Evolutionary conservation across 805 yeast species (phyloP), one percentile per base, ranked within the genome.

Genomic region (Debaryomyces hansenii): DNA sequence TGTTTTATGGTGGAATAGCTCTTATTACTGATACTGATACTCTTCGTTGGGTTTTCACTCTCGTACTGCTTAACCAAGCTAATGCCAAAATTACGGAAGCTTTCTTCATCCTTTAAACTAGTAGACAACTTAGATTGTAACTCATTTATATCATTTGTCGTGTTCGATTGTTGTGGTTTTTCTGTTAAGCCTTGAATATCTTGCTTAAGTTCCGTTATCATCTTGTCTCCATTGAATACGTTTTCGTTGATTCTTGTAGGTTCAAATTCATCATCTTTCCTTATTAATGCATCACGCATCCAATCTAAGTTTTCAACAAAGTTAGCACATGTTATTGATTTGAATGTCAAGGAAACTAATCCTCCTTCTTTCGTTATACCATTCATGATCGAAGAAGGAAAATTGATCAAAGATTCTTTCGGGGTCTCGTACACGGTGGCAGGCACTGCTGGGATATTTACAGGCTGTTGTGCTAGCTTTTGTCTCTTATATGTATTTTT

Each of bases 281-380:
- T 43, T 29, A 67, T 55, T 6, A 72, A 46, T 1, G 61, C 56
- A 20, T 58, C 52, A 21, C 67, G 58, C 51, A 70, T 62, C 54
- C 63, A 55, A 44, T 69, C 72, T 37, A 60, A 51, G 41, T 63
- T 66, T 40, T 72, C 76, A 18, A 68, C 68, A 34, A 63, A 63
- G 41, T 60, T 58, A 35, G 66, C 66, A 42, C 70, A 69, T 21
- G 59, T 65, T 15, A 70, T 62, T 4, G 76, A 64, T 49, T 72
- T 72, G 56, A 68, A 72, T 2, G 77, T 70, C 45, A 72, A 58
- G 3, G 74, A 67, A 27, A 60, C 60, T 28, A 72, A 59, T 10
- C 78, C 78, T 4, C 74, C 75, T 49, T 71, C 74, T 15, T 57
- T 59, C 0, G 77, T 72, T 16, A 66, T 57, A 5, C 77, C 78